Base-by-base conservation (phyloP, 345 rosid genomes). In the Pistacia atlantica region DNA sequence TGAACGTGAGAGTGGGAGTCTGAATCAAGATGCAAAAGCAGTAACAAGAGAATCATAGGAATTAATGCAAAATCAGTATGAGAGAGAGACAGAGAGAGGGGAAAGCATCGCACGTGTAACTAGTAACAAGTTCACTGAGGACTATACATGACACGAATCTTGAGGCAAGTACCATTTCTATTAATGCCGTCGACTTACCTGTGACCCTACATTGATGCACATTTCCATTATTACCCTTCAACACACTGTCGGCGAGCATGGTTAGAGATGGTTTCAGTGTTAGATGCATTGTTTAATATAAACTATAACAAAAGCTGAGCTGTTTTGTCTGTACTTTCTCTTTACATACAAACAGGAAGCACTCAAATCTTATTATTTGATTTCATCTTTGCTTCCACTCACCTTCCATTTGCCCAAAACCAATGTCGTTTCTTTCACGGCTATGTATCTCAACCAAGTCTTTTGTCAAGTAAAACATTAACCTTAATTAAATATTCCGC, bases 391-490 rank as follows among this genome's bases (percentile, higher is more conserved):
- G 80, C 83, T 89, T 86, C 92, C 88, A 52, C 81, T 71, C 82
- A 85, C 89, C 89, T 91, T 88, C 92, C 90, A 79, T 37, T 73
- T 79, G 87, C 57, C 80, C 78, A 78, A 85, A 77, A 35, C 80
- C 81, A 71, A 79, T 80, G 79, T 77, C 83, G 77, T 73, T 73
- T 83, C 78, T 67, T 46, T n/a, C 68, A 25, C 75, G 46, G 62
- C 57, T 57, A 46, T 25, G 25, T 25, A 25, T 25, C 25, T 25
- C 25, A 25, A 25, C 25, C 1, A 25, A 25, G 25, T 25, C 25
- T 25, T 25, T 25, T 25, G 72, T 20, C 64, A 25, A 49, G 45
- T 65, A 65, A 72, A 65, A 66, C 55, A 66, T 66, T 18, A n/a
- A 66, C 4, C 33, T 31, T 1, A 31, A 31, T 31, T 31, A 31